These are phyloP conservation scores for Diplotaxis tenuifolia DNA, from an alignment of 345 rosid species.

Conservation along the genomic window DNA sequence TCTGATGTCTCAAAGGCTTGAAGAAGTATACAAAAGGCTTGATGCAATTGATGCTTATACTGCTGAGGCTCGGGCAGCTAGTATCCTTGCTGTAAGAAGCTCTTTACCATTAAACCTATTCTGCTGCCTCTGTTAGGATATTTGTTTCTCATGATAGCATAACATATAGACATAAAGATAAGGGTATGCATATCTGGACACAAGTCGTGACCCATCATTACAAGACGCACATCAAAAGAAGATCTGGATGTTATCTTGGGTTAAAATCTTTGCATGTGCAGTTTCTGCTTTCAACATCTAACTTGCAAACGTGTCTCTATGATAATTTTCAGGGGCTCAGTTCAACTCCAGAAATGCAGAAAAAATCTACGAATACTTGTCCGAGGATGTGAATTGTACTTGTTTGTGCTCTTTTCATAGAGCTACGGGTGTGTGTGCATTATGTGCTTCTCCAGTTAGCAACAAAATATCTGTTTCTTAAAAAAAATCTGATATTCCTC, in stretches of 20 bases:
- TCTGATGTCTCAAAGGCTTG: constrained; percentile 62
- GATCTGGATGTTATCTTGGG: constrained; percentile 6
- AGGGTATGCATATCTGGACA: constrained; percentile 11
- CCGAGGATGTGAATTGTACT: constrained; percentile 99
- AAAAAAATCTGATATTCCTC: constrained; percentile 1
- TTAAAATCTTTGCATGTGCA: constrained; percentile 8
- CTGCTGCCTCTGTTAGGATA: not conserved
- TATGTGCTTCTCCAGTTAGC: constrained; percentile 1
- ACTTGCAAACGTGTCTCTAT: constrained; percentile 12
- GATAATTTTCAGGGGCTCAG: constrained; percentile 80
- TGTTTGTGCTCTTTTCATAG: constrained; percentile 88
- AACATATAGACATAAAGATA: not conserved
- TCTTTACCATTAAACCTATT: not conserved
- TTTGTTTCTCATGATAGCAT: constrained; percentile 9
- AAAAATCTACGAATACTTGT: constrained; percentile 70
- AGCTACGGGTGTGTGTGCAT: constrained; percentile 60
- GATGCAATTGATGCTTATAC: constrained; percentile 85
- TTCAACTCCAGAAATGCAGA: constrained; percentile 89
- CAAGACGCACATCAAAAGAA: constrained; percentile 4
- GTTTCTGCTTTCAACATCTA: constrained; percentile 20
- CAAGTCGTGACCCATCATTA: constrained; percentile 16
- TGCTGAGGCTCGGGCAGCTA: constrained; percentile 91
- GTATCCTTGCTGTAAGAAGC: constrained; percentile 84
- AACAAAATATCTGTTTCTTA: not conserved
- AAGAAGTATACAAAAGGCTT: constrained; percentile 91